These are phyloP conservation scores for Staphylotrichum tortipilum DNA, from an alignment of 495 filamentous ascomycete genomes.

Conservation along the genomic window DNA sequence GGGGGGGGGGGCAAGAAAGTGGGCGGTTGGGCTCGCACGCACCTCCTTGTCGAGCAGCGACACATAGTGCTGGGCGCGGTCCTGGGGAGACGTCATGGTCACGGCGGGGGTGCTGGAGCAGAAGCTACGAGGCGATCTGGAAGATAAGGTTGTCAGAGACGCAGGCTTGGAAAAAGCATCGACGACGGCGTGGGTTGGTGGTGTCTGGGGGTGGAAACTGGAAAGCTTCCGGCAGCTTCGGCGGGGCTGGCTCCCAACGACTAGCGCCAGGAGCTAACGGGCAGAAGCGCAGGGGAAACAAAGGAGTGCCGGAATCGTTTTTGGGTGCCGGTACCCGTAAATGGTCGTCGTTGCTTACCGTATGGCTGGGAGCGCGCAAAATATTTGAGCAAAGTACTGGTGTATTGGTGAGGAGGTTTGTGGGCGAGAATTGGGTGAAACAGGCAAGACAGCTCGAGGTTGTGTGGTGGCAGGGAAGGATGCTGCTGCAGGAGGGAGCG, in stretches of 20 bases:
- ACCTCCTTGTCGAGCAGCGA: slow-evolving; percentile 97
- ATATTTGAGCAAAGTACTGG: background rate
- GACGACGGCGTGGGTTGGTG: no score
- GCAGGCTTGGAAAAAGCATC: background rate
- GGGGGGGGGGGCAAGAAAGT: slow-evolving; percentile 1
- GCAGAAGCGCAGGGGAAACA: background rate
- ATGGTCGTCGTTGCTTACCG: no score
- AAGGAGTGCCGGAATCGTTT: no score
- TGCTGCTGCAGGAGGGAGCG: slow-evolving; percentile 2
- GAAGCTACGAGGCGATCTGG: background rate
- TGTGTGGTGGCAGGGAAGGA: slow-evolving; percentile 7
- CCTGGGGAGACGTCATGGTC: slow-evolving; percentile 70
- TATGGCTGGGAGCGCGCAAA: no score
- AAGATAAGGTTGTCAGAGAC: background rate
- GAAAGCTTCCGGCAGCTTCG: slow-evolving; percentile 8
- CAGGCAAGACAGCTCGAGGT: background rate
- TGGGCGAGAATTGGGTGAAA: background rate
- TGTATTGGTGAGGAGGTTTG: background rate
- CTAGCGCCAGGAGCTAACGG: background rate
- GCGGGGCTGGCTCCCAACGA: background rate
- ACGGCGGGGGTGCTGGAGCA: background rate
- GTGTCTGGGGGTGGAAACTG: no score
- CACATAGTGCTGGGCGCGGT: slow-evolving; percentile 80
- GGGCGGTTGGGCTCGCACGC: no score
- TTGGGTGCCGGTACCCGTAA: no score